Base-by-base conservation (phyloP, 148 eudicot genomes). In the Camellia sinensis region DNA sequence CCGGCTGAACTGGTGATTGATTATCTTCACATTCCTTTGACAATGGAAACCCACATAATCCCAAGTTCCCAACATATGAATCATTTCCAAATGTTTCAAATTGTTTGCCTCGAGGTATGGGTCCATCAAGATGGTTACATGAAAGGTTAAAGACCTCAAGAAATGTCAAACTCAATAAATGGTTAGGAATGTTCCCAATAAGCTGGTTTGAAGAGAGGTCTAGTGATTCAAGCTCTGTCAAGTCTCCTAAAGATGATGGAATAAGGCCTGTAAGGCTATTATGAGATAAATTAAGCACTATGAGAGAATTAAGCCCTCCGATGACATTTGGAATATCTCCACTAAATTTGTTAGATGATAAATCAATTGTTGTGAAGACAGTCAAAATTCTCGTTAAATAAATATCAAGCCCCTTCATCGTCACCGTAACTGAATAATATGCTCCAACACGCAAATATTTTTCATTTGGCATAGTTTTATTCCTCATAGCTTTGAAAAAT, bases 401-500 rank as follows among this genome's bases (percentile, higher is more conserved):
- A 15, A 77, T 9, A 14, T 29, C 50, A 6, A 29, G 0, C 46
- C 80, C 80, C 43, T 78, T 78, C 52, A 7, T 3, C 4, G 73
- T 44, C 17, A 78, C 41, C 14, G n/a, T n/a, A 6, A 78, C 66
- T 60, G 45, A 45, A 43, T 78, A 5, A 14, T 56, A 19, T 1
- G 10, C 1, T 29, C 37, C 37, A 29, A 17, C 9, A 1, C 13
- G 53, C 72, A 77, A 66, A 67, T 77, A 77, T 77, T 0, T 3
- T 54, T 13, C 1, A 3, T 15, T 5, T 6, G 5, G 63, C 0
- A 0, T 48, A 15, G 15, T 14, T 67, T 66, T 7, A 17, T 37
- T 21, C n/a, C 21, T 76, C 88, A 84, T 83, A 3, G 85, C 78
- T 54, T 0, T 78, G 78, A 79, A 84, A 1, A 60, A 71, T 11